Evolutionary conservation across 345 rosid species (phyloP).

Genomic region (Populus nigra): DNA sequence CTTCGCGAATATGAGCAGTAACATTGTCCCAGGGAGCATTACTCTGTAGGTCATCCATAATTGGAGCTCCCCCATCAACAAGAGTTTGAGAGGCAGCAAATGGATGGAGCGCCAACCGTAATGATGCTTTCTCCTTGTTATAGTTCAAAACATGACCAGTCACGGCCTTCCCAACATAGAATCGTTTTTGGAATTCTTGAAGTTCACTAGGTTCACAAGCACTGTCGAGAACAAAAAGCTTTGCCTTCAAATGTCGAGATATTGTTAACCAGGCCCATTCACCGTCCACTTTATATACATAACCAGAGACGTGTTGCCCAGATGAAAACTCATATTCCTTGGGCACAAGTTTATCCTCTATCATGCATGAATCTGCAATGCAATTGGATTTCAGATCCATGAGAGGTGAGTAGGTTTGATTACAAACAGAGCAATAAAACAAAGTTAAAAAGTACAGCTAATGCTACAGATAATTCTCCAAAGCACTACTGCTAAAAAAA

Average conservation of each 20-base stretch:
- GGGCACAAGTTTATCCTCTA: constrained; percentile 23
- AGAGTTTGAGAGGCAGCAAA: constrained; percentile 24
- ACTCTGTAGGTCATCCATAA: constrained; percentile 23
- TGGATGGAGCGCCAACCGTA: constrained; percentile 68
- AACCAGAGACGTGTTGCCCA: constrained; percentile 63
- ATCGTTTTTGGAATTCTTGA: constrained; percentile 57
- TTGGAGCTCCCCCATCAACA: constrained; percentile 21
- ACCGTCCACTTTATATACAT: constrained; percentile 76
- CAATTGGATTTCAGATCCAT: constrained; percentile 10
- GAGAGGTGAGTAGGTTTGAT: not conserved
- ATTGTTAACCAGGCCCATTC: constrained; percentile 87
- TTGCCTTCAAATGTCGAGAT: constrained; percentile 71
- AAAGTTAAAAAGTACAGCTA: too few relatives aligned
- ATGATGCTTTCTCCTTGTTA: constrained; percentile 60
- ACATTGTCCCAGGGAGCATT: constrained; percentile 35
- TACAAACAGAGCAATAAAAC: not conserved
- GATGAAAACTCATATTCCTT: constrained; percentile 50
- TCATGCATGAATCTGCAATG: constrained; percentile 43
- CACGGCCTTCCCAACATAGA: constrained; percentile 61
- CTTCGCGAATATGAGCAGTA: constrained; percentile 58
- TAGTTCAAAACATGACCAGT: constrained; percentile 59
- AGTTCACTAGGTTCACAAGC: constrained; percentile 70
- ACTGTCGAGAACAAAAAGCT: constrained; percentile 71
- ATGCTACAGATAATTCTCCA: too few relatives aligned
- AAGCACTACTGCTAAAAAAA: too few relatives aligned